A percentile compares a stretch with the other conserved stretches of the same genome.
Evolutionary conservation across 176 grass and related monocot species (phyloP).

Genomic region (Eremochloa ophiuroides): DNA sequence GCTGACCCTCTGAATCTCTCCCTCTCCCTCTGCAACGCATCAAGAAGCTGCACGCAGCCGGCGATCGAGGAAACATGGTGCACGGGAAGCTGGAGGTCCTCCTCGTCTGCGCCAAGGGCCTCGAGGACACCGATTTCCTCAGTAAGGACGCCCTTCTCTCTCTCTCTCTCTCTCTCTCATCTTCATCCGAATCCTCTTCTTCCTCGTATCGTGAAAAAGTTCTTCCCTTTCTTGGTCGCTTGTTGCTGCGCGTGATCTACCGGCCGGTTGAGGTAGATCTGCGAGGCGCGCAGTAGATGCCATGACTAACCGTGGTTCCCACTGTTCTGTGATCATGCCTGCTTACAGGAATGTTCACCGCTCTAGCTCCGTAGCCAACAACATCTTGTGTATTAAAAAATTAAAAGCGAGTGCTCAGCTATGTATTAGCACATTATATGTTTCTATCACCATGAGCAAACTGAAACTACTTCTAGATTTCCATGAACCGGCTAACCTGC

Average conservation of each 20-base stretch:
- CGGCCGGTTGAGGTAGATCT: neutral
- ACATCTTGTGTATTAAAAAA: no score
- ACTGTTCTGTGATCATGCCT: neutral
- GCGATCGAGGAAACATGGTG: constrained; percentile 29
- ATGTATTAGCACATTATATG: no score
- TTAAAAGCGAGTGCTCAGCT: no score
- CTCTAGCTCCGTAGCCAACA: neutral
- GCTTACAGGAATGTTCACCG: neutral
- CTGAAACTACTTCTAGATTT: neutral
- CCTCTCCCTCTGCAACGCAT: neutral
- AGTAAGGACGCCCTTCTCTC: neutral
- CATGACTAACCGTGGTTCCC: neutral
- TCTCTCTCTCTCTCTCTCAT: neutral
- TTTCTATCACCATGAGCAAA: neutral
- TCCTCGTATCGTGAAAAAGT: neutral
- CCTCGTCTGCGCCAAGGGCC: constrained; percentile 61
- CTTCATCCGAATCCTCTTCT: neutral
- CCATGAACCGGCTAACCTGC: neutral
- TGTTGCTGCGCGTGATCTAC: no score
- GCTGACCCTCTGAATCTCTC: neutral
- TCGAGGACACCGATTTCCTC: constrained; percentile 60
- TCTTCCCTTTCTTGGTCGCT: neutral
- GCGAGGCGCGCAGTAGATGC: neutral
- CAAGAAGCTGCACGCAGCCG: neutral
- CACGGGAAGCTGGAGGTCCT: constrained; percentile 60